phyloP scores from a whole-genome alignment of 2,329 filamentous ascomycete species.

The Hymenoscyphus linearis region DNA sequence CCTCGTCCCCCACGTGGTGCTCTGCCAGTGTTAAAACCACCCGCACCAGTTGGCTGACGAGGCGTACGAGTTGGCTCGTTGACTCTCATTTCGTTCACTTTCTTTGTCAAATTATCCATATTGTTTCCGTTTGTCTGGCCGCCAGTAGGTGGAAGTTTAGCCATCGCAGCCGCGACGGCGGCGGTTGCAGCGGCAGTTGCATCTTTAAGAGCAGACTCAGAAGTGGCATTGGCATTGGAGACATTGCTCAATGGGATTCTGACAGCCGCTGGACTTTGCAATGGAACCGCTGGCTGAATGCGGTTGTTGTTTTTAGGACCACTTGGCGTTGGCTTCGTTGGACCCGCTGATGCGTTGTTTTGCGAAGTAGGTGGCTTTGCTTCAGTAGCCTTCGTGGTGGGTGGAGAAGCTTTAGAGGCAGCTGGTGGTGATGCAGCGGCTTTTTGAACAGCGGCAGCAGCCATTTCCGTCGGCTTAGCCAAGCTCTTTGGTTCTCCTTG shows the following conservation, averaged over 20 bases:
- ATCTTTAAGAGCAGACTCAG: constrained; percentile 48
- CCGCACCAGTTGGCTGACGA: constrained; percentile 40
- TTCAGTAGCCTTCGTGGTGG: constrained; percentile 46
- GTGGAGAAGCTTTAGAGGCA: constrained; percentile 61
- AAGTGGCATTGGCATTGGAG: constrained; percentile 16
- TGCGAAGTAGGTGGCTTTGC: constrained; percentile 19
- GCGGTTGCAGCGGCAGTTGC: constrained; percentile 70
- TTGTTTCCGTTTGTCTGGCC: constrained; percentile 36
- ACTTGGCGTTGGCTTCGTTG: constrained; percentile 31
- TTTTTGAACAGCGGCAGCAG: constrained; percentile 35
- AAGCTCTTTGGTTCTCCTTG: constrained; percentile 50
- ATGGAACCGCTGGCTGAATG: constrained; percentile 61
- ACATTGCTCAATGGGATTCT: constrained; percentile 35
- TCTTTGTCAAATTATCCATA: constrained; percentile 67
- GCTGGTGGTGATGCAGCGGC: constrained; percentile 60
- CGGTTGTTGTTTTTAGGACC: constrained; percentile 43
- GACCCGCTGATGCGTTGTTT: constrained; percentile 9
- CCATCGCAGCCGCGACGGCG: constrained; percentile 73
- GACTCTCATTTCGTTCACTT: constrained; percentile 71
- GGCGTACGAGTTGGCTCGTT: constrained; percentile 50
- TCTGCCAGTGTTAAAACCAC: constrained; percentile 36
- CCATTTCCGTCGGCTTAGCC: constrained; percentile 38
- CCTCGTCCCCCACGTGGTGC: constrained; percentile 42
- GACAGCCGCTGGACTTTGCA: constrained; percentile 43
- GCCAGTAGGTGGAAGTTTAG: constrained; percentile 58